Evolutionary conservation across 768 basidiomycete species (phyloP).

Genomic region (Boletus rubropictus): DNA sequence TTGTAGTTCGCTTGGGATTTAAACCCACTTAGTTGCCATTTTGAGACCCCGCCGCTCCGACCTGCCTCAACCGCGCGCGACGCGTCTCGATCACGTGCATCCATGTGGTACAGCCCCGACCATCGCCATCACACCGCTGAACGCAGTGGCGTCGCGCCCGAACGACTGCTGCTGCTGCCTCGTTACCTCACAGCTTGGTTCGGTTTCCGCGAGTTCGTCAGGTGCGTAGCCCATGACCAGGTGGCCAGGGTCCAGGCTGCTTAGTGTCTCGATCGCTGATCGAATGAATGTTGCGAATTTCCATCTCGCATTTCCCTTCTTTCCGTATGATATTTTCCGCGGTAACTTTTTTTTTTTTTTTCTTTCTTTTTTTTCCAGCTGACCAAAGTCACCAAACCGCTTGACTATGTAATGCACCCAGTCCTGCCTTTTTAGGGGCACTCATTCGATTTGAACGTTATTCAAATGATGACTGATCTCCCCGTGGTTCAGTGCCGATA

Average conservation of each 20-base stretch:
- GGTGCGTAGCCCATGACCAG: slow-evolving; percentile 2
- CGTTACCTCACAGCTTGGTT: slow-evolving; percentile 3
- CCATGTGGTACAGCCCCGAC: neutral
- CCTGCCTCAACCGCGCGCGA: slow-evolving; percentile 21
- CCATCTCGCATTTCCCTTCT: slow-evolving; percentile 4
- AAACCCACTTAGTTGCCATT: slow-evolving; percentile 23
- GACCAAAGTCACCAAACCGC: neutral
- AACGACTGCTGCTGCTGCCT: neutral
- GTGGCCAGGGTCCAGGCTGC: slow-evolving; percentile 9
- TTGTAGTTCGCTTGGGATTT: slow-evolving; percentile 28
- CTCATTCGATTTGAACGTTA: slow-evolving; percentile 13
- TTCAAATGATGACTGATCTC: slow-evolving; percentile 33
- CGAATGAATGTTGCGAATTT: slow-evolving; percentile 13
- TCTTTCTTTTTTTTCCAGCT: neutral
- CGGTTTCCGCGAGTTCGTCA: neutral
- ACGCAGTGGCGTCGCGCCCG: neutral
- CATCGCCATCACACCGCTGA: neutral
- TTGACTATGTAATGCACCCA: slow-evolving; percentile 2
- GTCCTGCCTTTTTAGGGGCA: slow-evolving; percentile 25
- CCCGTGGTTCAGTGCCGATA: slow-evolving; percentile 21
- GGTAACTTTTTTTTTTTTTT: neutral
- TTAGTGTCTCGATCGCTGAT: slow-evolving; percentile 18
- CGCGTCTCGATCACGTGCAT: slow-evolving; percentile 28
- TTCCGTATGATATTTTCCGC: slow-evolving; percentile 5
- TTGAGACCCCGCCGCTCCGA: slow-evolving; percentile 33